Conservation (phyloP, 257 asterid genomes). For the Jacaranda mimosifolia region DNA sequence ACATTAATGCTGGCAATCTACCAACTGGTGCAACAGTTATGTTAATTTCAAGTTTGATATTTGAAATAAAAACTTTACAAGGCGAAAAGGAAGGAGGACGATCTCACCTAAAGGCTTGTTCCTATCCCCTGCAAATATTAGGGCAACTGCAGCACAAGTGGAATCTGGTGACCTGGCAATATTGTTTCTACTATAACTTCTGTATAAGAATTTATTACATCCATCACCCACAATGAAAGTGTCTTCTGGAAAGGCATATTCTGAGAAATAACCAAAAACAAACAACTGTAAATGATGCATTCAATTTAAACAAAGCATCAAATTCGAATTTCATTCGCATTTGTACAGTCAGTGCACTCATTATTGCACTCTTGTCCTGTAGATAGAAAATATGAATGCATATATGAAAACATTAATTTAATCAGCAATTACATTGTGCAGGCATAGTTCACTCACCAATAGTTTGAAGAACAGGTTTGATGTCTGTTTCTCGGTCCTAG, state of each 20-base stretch:
- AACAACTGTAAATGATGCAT: slow-evolving; percentile 26
- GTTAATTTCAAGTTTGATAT: background rate
- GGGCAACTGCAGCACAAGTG: slow-evolving; percentile 60
- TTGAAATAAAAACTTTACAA: slow-evolving; percentile 14
- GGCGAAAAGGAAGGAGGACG: slow-evolving; percentile 30
- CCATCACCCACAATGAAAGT: slow-evolving; percentile 81
- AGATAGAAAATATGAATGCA: background rate
- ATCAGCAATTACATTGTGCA: slow-evolving; percentile 24
- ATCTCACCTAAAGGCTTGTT: slow-evolving; percentile 65
- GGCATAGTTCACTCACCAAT: slow-evolving; percentile 68
- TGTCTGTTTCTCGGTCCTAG: slow-evolving; percentile 67
- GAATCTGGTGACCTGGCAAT: slow-evolving; percentile 19
- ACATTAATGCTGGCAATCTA: slow-evolving; percentile 12
- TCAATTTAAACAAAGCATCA: slow-evolving; percentile 18
- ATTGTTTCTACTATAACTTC: slow-evolving; percentile 43
- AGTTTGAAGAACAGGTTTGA: slow-evolving; percentile 72
- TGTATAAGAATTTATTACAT: slow-evolving; percentile 56
- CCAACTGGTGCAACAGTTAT: background rate
- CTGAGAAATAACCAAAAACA: slow-evolving; percentile 49
- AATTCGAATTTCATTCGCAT: slow-evolving; percentile 16
- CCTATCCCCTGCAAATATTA: slow-evolving; percentile 67
- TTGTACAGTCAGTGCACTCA: slow-evolving; percentile 6
- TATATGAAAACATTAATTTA: background rate
- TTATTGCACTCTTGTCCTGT: slow-evolving; percentile 11
- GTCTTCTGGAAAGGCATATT: slow-evolving; percentile 66